A percentile compares a stretch with the other conserved stretches of the same genome.
phyloP scores from a whole-genome alignment of 768 basidiomycete species.

The Phallus indusiatus region DNA sequence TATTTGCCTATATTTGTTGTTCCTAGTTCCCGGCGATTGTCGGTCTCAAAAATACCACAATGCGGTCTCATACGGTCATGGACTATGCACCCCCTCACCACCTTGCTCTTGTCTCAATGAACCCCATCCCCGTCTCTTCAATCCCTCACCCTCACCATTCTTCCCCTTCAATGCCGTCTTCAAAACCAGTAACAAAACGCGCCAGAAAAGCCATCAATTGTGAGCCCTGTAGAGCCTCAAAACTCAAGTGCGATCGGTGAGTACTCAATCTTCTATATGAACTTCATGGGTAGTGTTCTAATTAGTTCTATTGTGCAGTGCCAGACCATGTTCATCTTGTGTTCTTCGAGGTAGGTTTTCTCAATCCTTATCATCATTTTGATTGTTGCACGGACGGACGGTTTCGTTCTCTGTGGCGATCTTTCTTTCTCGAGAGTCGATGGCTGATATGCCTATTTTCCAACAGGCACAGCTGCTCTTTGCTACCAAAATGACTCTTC shows the following conservation, averaged over 20 bases:
- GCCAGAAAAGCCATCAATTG: constrained; percentile 85
- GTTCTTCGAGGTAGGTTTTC: constrained; percentile 59
- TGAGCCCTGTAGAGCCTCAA: constrained; percentile 79
- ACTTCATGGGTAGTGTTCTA: background rate
- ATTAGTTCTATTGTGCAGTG: constrained; percentile 32
- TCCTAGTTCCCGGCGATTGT: too few species aligned
- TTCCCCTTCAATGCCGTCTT: background rate
- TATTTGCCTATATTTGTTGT: too few species aligned
- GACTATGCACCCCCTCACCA: background rate
- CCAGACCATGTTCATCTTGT: constrained; percentile 82
- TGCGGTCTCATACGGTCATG: background rate
- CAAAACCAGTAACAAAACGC: constrained; percentile 36
- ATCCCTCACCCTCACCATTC: background rate
- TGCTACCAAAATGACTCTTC: constrained; percentile 62
- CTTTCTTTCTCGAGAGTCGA: constrained; percentile 11
- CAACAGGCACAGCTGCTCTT: constrained; percentile 62
- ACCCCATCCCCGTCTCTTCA: background rate
- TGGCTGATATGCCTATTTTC: constrained; percentile 10
- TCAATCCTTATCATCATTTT: background rate
- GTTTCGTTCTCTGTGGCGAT: background rate
- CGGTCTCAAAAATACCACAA: background rate
- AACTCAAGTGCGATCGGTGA: constrained; percentile 83
- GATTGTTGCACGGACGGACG: background rate
- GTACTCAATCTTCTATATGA: constrained; percentile 14
- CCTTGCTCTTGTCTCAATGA: background rate